Evolutionary conservation across 2,329 filamentous ascomycete species (phyloP).

Genomic region (Fusarium hostae): DNA sequence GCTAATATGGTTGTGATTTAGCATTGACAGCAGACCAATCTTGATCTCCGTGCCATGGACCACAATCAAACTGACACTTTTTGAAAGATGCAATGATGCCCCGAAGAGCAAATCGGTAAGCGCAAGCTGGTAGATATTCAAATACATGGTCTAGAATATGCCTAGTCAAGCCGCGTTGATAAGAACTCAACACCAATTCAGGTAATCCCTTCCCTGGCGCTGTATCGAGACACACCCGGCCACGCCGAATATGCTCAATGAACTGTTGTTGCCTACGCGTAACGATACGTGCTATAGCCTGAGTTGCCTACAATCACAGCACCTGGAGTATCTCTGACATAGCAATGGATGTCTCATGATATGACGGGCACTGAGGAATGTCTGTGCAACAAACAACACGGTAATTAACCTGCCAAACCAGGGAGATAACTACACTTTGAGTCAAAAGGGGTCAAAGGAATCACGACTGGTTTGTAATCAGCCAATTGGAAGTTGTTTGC

Average conservation of each 20-base stretch:
- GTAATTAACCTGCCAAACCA: slow-evolving; percentile 16
- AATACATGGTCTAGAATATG: neutral
- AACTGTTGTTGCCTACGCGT: neutral
- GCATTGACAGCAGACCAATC: neutral
- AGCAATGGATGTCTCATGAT: neutral
- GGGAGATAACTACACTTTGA: slow-evolving; percentile 5
- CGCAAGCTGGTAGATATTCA: neutral
- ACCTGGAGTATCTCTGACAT: neutral
- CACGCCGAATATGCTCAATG: neutral
- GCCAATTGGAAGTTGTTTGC: neutral
- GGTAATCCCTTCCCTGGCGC: neutral
- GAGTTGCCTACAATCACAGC: neutral
- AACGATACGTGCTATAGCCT: neutral
- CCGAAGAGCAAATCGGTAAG: neutral
- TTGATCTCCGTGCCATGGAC: slow-evolving; percentile 8
- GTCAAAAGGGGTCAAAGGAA: neutral
- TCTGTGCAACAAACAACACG: slow-evolving; percentile 20
- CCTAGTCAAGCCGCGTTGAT: slow-evolving; percentile 8
- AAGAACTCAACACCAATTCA: neutral
- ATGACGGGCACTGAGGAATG: slow-evolving; percentile 26
- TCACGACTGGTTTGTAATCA: neutral
- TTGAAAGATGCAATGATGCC: slow-evolving; percentile 11
- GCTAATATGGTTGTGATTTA: slow-evolving; percentile 11
- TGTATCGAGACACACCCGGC: neutral
- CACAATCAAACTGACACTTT: neutral